These are phyloP conservation scores for Cytospora piceae DNA, from an alignment of 2,329 filamentous ascomycete genomes.

Conservation along the genomic window DNA sequence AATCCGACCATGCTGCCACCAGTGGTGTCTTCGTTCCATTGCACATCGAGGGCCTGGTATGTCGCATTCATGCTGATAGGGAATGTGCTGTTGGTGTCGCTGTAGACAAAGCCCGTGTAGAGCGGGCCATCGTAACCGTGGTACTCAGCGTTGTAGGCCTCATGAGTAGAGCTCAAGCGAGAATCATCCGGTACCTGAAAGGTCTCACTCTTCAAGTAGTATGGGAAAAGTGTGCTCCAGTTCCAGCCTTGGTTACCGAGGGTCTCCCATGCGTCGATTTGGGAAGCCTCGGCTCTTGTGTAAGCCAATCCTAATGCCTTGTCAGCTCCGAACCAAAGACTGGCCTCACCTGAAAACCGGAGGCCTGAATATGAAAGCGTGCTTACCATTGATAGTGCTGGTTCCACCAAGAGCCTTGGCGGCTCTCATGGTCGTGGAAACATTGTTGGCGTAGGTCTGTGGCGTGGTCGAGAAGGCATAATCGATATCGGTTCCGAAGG, in stretches of 20 bases:
- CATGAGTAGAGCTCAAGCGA: background rate
- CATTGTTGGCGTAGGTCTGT: constrained; percentile 10
- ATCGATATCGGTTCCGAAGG: constrained; percentile 17
- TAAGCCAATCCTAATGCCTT: constrained; percentile 10
- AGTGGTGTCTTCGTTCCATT: constrained; percentile 47
- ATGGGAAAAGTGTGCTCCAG: constrained; percentile 37
- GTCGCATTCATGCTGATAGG: constrained; percentile 42
- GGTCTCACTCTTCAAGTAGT: constrained; percentile 41
- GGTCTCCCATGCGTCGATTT: constrained; percentile 36
- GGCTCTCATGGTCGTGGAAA: background rate
- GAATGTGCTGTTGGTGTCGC: constrained; percentile 34
- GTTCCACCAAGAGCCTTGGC: constrained; percentile 16
- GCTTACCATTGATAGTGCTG: constrained; percentile 15
- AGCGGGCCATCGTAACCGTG: constrained; percentile 39
- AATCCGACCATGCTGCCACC: constrained; percentile 49
- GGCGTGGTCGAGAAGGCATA: background rate
- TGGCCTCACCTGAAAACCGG: background rate
- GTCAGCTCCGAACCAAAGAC: background rate
- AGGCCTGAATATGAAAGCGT: background rate
- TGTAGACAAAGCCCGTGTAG: constrained; percentile 35
- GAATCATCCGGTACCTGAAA: constrained; percentile 21
- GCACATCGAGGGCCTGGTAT: constrained; percentile 40
- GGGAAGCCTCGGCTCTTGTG: constrained; percentile 11
- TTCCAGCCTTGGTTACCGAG: constrained; percentile 37
- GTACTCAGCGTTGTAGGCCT: constrained; percentile 33